A percentile compares a stretch with the other conserved stretches of the same genome.
Evolutionary conservation across 2,329 filamentous ascomycete genomes (phyloP).

Genomic region (Pseudopyricularia javanii): DNA sequence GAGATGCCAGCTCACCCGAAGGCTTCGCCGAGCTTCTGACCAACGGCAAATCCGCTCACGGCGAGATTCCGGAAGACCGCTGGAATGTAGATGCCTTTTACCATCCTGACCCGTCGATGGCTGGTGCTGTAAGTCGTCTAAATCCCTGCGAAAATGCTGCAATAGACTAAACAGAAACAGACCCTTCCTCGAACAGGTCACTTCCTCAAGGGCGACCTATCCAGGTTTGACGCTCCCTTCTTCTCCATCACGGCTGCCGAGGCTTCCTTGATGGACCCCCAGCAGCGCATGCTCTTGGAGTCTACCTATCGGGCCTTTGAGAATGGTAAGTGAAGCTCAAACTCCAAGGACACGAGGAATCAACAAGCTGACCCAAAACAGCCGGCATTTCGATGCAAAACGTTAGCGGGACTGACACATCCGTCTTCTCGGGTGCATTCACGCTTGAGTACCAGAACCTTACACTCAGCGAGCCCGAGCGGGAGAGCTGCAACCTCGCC

Average conservation of each 20-base stretch:
- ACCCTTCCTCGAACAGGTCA: slow-evolving; percentile 1
- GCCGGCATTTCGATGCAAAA: slow-evolving; percentile 15
- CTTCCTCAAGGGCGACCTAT: slow-evolving; percentile 4
- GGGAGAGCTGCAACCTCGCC: slow-evolving; percentile 9
- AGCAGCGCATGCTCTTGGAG: slow-evolving; percentile 48
- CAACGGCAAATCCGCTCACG: slow-evolving; percentile 13
- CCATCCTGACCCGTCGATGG: slow-evolving; percentile 13
- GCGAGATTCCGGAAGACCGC: slow-evolving; percentile 13
- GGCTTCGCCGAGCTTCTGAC: slow-evolving; percentile 14
- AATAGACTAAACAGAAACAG: too few species aligned
- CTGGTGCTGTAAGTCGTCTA: slow-evolving; percentile 11
- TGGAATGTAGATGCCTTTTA: slow-evolving; percentile 17
- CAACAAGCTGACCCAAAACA: not conserved
- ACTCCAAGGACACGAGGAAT: not conserved
- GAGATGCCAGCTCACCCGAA: slow-evolving; percentile 13
- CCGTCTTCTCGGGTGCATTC: slow-evolving; percentile 19
- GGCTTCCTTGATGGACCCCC: slow-evolving; percentile 53
- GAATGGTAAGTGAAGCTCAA: slow-evolving; percentile 21
- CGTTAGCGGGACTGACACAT: slow-evolving; percentile 14
- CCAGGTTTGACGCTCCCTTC: slow-evolving; percentile 47
- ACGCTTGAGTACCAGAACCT: slow-evolving; percentile 11
- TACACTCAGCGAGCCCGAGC: slow-evolving; percentile 11
- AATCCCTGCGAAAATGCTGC: too few species aligned
- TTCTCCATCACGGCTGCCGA: slow-evolving; percentile 60
- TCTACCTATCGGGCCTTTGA: slow-evolving; percentile 55